These are phyloP conservation scores for Trichoderma reesei DNA, from an alignment of 495 filamentous ascomycete species.

Conservation along the genomic window DNA sequence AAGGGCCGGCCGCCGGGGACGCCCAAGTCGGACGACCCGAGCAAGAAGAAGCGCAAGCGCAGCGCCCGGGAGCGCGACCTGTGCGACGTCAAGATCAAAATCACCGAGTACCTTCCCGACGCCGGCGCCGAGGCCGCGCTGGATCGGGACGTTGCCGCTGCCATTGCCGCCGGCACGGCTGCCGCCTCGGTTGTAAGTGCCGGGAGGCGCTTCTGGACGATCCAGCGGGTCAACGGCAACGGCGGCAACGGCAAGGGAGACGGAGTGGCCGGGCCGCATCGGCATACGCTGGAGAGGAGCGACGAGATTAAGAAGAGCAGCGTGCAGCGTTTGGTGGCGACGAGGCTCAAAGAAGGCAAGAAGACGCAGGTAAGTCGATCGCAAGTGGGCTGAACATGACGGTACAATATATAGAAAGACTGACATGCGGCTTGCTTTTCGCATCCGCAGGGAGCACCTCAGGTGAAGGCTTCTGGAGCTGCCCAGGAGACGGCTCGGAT, in stretches of 20 bases:
- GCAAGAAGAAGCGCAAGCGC: constrained; percentile 83
- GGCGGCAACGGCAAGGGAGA: constrained; percentile 63
- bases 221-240: constrained; percentile 70
- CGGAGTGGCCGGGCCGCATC: constrained; percentile 55
- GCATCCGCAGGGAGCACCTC: constrained; percentile 56
- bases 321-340: constrained; percentile 56
- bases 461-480: constrained; percentile 71
- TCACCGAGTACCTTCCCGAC: constrained; percentile 68
- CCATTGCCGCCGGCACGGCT: constrained; percentile 15
- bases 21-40: constrained; percentile 74
- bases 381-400: neutral
- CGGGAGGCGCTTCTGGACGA: constrained; percentile 56
- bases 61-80: constrained; percentile 65
- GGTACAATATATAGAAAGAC: neutral
- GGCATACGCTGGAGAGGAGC: constrained; percentile 67
- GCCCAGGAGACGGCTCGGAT: constrained; percentile 66
- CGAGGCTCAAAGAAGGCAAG: constrained; percentile 56
- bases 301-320: constrained; percentile 83
- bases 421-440: neutral
- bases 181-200: constrained; percentile 21
- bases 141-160: constrained; percentile 14
- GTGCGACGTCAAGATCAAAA: constrained; percentile 89
- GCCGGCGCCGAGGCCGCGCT: constrained; percentile 38
- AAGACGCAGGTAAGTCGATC: constrained; percentile 47
- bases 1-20: constrained; percentile 79